Conservation (phyloP, 2,329 filamentous ascomycete species). For the Fusarium abutilonis region DNA sequence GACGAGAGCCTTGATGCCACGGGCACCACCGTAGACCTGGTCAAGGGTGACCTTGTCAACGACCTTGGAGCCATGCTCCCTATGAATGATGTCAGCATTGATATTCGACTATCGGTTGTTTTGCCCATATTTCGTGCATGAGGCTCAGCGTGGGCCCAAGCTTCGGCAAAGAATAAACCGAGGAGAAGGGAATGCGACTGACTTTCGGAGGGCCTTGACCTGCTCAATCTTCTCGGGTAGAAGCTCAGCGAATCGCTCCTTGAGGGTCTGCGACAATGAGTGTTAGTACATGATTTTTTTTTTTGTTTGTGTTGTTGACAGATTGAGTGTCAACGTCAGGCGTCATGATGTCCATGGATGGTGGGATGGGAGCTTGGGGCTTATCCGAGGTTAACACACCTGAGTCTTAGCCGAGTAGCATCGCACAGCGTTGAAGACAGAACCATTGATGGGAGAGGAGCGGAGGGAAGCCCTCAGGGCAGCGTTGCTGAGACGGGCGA, state of each 20-base stretch:
- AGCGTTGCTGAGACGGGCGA: conserved; percentile 82
- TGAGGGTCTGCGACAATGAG: conserved; percentile 75
- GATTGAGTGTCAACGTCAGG: neutral
- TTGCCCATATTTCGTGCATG: conserved; percentile 12
- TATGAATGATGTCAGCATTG: conserved; percentile 52
- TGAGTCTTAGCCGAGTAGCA: conserved; percentile 94
- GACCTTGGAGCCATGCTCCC: conserved; percentile 94
- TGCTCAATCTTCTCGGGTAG: conserved; percentile 97
- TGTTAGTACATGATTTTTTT: conserved; percentile 9
- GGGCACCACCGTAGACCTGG: conserved; percentile 99
- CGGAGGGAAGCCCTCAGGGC: conserved; percentile 81
- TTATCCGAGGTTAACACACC: conserved; percentile 61
- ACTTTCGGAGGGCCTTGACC: conserved; percentile 99
- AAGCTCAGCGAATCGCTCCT: conserved; percentile 97
- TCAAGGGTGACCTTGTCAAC: conserved; percentile 98
- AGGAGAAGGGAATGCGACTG: conserved; percentile 53
- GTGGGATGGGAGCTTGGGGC: conserved; percentile 13
- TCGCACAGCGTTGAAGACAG: conserved; percentile 83
- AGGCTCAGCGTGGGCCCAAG: conserved; percentile 24
- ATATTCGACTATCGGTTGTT: conserved; percentile 18
- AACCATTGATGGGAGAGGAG: conserved; percentile 73
- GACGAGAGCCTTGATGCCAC: conserved; percentile 97
- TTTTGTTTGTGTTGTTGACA: neutral
- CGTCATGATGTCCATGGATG: conserved; percentile 12
- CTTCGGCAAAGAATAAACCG: conserved; percentile 28